These are phyloP conservation scores for Paraurostyla sp. DNA, from an alignment of 73 alveolate species.

Conservation along the genomic window DNA sequence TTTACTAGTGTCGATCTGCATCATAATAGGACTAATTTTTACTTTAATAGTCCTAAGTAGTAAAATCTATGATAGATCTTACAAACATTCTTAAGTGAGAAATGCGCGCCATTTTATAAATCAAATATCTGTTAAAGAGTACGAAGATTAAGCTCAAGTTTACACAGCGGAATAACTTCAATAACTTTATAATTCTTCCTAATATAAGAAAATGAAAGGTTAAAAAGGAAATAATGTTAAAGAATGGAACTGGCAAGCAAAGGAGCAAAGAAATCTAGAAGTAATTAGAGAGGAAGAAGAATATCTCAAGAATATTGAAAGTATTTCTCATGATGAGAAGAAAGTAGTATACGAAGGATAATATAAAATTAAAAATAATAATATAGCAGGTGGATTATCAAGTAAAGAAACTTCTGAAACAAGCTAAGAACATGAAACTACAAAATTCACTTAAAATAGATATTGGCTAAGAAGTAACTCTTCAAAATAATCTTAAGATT, in stretches of 20 bases:
- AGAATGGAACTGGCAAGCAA: not conserved
- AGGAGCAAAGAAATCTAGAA: not conserved
- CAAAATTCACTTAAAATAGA: not conserved
- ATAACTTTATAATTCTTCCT: not conserved
- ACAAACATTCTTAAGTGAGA: not conserved
- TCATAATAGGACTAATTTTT: not conserved
- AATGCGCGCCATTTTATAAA: constrained; percentile 2
- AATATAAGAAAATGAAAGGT: not conserved
- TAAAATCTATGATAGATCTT: not conserved
- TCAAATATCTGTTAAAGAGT: not conserved
- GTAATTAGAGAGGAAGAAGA: not conserved
- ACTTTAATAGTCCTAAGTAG: not conserved
- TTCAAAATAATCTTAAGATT: not conserved
- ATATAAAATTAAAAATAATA: not conserved
- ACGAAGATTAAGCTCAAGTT: not conserved
- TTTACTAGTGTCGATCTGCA: not conserved
- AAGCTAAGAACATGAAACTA: not conserved
- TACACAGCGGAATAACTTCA: not conserved
- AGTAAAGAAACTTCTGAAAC: not conserved
- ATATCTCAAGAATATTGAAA: not conserved
- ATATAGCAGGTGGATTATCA: not conserved
- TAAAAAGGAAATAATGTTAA: not conserved
- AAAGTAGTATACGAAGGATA: not conserved
- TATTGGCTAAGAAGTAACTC: not conserved
- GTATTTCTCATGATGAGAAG: not conserved